These are phyloP conservation scores for Ampelocalamus luodianensis DNA, from an alignment of 176 grass and related monocot species.

Conservation along the genomic window DNA sequence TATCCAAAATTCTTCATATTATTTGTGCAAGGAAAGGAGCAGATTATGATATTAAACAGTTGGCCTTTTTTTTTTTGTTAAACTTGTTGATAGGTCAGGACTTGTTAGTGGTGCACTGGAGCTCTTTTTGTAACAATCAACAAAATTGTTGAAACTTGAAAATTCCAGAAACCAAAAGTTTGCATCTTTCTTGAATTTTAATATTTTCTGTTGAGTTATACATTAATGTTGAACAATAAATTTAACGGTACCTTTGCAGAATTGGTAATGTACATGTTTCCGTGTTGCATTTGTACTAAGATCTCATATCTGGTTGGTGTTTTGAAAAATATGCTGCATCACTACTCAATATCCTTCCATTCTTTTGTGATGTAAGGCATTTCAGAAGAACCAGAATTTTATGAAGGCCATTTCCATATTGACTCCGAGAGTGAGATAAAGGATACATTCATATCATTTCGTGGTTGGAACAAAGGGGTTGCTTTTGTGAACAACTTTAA, in stretches of 20 bases:
- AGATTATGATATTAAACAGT: neutral
- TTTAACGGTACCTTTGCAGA: neutral
- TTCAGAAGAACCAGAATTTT: slow-evolving; percentile 68
- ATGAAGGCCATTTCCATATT: slow-evolving; percentile 74
- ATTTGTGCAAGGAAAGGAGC: neutral
- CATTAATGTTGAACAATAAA: neutral
- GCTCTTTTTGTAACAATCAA: slow-evolving; percentile 1
- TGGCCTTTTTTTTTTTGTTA: neutral
- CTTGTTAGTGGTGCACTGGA: neutral
- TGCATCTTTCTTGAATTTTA: neutral
- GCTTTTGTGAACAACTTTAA: slow-evolving; percentile 98
- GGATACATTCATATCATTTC: slow-evolving; percentile 96
- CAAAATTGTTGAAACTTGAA: neutral
- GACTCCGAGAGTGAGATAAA: slow-evolving; percentile 50
- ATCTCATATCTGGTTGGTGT: slow-evolving; percentile 8
- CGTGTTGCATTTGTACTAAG: neutral
- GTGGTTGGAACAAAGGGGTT: slow-evolving; percentile 93
- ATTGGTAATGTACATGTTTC: neutral
- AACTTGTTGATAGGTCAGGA: slow-evolving; percentile 12
- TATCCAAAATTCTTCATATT: neutral
- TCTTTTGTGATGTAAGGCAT: slow-evolving; percentile 43
- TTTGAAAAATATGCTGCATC: slow-evolving; percentile 4
- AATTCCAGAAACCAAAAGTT: neutral
- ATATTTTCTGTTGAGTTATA: neutral
- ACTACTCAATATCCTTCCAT: neutral